phyloP scores from a whole-genome alignment of 2,329 filamentous ascomycete genomes.

The Fusarium sp. region DNA sequence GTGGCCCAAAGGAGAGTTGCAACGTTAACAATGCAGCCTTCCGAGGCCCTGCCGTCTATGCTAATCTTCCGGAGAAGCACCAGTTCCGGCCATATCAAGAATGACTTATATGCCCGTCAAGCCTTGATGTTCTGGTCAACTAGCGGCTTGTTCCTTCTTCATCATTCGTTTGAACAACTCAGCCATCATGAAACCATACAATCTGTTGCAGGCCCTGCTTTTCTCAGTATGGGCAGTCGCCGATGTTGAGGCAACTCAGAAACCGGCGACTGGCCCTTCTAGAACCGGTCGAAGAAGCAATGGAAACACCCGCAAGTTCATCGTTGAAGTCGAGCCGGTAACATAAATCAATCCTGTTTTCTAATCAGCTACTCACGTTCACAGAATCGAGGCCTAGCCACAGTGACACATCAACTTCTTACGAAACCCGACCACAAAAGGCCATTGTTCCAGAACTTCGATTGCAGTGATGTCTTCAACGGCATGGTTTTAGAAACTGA shows the following conservation, averaged over 20 bases:
- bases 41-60: constrained; percentile 36
- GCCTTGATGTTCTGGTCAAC: not conserved
- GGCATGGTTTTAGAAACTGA: constrained; percentile 53
- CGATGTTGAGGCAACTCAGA: constrained; percentile 17
- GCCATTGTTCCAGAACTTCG: constrained; percentile 48
- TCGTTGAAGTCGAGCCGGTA: constrained; percentile 47
- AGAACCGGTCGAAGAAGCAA: constrained; percentile 6
- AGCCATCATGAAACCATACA: constrained; percentile 36
- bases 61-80: constrained; percentile 45
- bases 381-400: constrained; percentile 28
- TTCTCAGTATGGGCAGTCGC: constrained; percentile 19
- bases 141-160: not conserved
- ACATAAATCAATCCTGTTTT: constrained; percentile 4
- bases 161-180: not conserved
- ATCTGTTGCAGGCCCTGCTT: constrained; percentile 29
- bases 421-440: constrained; percentile 26
- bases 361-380: constrained; percentile 23
- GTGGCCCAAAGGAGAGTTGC: constrained; percentile 23
- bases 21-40: constrained; percentile 34
- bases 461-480: constrained; percentile 54
- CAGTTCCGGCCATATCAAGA: not conserved
- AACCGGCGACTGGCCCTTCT: not conserved
- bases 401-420: constrained; percentile 44
- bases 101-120: constrained; percentile 15
- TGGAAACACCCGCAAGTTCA: constrained; percentile 42